Base-by-base conservation (phyloP, 2,329 filamentous ascomycete species). In the Penicillium corylophilum region DNA sequence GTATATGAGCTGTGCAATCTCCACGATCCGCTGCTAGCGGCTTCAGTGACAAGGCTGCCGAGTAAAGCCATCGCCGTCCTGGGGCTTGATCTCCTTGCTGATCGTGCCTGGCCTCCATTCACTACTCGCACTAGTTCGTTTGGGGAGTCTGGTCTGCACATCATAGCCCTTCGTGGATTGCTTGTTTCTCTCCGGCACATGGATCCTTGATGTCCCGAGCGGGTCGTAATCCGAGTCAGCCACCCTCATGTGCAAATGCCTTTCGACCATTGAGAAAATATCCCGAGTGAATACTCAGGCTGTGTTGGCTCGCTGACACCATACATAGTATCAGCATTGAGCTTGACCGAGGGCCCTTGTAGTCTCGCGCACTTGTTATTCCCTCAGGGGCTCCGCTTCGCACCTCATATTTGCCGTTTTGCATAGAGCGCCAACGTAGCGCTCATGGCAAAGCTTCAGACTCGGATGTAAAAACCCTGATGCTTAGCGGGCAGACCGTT, bases 11-110 rank as follows among this genome's bases (percentile, higher is more conserved):
- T 23, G 22, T 43, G n/a, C 36, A 51, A 46, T 48, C 46, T 36
- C 51, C 45, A 54, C 38, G 51, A 55, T 60, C 57, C 57, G 51
- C 56, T 57, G 48, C 54, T 57, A 55, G 48, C 50, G 54, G 48
- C 50, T 54, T 46, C 12, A 26, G 43, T 35, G 23, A 40, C 39
- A 48, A 36, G 33, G 35, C 16, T 41, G 39, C 5, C 33, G 35
- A 49, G 42, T 41, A 24, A 50, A 53, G 16, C 9, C 10, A 38
- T 36, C 43, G 22, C 43, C 48, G 48, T 52, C 38, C 44, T 50
- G 22, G 43, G 40, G 16, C 29, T 44, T 48, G 45, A 42, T 42
- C 16, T 16, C 13, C n/a, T 46, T 23, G 49, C 38, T 38, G 39
- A 57, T 56, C 45, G 6, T 22, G 12, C 29, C 38, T 18, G n/a